Base-by-base conservation (phyloP, 2,329 filamentous ascomycete species). In the Gaeumannomyces sp. region DNA sequence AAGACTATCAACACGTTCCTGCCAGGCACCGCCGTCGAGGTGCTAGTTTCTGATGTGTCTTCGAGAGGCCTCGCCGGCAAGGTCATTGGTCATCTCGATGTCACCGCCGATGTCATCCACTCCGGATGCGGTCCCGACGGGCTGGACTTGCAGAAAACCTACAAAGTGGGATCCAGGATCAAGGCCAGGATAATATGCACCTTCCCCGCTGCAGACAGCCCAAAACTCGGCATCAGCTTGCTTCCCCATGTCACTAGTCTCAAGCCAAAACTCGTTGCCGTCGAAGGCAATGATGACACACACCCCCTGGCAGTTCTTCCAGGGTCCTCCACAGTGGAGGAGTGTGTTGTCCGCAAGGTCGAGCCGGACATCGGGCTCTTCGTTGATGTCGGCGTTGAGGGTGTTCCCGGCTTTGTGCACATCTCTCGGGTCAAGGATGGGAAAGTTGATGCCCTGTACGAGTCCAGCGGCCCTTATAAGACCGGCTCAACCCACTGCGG, bases 341-440 rank as follows among this genome's bases (percentile, higher is more conserved):
- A 89, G 69, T 92, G 91, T 65, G 92, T 86, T 53, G 88, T 99
- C 10, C 84, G 88, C 64, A 90, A 90, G 69, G 92, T 97, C 3
- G 90, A 96, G 69, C 81, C 88, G 6, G 87, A 89, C 3, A 85
- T 94, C 66, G 96, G 95, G 64, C 81, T 97, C 2, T 97, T 96
- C 71, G 82, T 93, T 22, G 85, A 91, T 69, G 77, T 94, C 31
- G 88, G 88, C 2, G 77, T 89, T 7, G 80, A 84, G 57, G 85
- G 88, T 35, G 80, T 94, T 3, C 81, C 85, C n/a, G 92, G 92
- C 13, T 99, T 97, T 72, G 93, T 96, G 28, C 95, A 99, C 75
- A 96, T 99, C 69, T 99, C 95, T 1, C 87, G 91, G 68, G 85
- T 99, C 67, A 90, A 94, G 66, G 94, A 99, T 74, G 89, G 89